Evolutionary conservation across 2,329 filamentous ascomycete genomes (phyloP).

Genomic region (Amauroascus niger): DNA sequence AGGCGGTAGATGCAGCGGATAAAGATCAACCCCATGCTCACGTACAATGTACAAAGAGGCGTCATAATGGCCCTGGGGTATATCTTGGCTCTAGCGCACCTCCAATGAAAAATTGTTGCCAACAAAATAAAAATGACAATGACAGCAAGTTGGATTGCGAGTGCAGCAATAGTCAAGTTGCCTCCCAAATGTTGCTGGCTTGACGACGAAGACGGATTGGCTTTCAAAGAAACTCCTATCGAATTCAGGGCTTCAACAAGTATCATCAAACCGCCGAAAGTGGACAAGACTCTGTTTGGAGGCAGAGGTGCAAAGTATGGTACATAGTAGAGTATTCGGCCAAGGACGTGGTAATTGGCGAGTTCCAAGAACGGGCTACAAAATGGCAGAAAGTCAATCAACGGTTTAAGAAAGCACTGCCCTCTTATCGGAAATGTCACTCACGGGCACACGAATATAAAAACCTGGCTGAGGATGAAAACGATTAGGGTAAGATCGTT

Average conservation of each 20-base stretch:
- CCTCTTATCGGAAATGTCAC: conserved; percentile 7
- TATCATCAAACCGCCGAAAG: conserved; percentile 40
- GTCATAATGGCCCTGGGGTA: conserved; percentile 25
- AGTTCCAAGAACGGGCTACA: conserved; percentile 50
- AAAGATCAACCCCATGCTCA: conserved; percentile 42
- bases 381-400: not conserved
- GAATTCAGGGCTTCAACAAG: conserved; percentile 43
- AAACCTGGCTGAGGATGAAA: conserved; percentile 38
- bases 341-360: conserved; percentile 53
- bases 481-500: conserved; percentile 30
- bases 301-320: conserved; percentile 47
- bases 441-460: conserved; percentile 33
- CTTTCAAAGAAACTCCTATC: conserved; percentile 41
- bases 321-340: conserved; percentile 51
- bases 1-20: conserved; percentile 47
- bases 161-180: conserved; percentile 42
- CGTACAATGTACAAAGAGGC: conserved; percentile 43
- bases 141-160: conserved; percentile 25
- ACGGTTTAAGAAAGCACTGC: not conserved
- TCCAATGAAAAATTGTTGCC: conserved; percentile 16
- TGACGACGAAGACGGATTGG: conserved; percentile 29
- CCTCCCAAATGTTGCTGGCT: conserved; percentile 37
- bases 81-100: conserved; percentile 15
- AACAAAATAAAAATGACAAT: conserved; percentile 18
- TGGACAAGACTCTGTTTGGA: conserved; percentile 27